Percentiles rank a stretch among this genome's conserved stretches.
Evolutionary conservation across 2,329 filamentous ascomycete species (phyloP).

Genomic region (Ophiosphaerella narmari): DNA sequence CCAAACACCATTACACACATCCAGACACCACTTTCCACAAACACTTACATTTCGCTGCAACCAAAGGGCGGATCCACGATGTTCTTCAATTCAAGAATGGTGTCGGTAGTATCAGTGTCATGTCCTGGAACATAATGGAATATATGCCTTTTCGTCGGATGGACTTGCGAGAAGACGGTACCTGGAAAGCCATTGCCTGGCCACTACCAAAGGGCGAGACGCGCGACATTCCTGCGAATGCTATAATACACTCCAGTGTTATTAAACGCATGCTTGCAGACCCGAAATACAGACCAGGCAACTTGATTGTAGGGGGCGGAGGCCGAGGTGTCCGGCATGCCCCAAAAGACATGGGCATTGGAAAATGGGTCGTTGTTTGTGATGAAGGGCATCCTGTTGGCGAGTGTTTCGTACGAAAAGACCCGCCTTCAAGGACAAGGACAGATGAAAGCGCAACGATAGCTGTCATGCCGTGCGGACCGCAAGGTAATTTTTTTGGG

Average conservation of each 20-base stretch:
- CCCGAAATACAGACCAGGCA: slow-evolving; percentile 71
- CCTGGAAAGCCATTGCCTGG: slow-evolving; percentile 81
- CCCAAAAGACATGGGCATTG: slow-evolving; percentile 66
- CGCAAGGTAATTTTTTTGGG: slow-evolving; percentile 4
- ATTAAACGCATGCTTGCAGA: slow-evolving; percentile 72
- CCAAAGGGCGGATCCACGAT: slow-evolving; percentile 66
- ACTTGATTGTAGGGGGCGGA: slow-evolving; percentile 78
- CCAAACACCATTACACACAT: slow-evolving; percentile 20
- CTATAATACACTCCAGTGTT: slow-evolving; percentile 73
- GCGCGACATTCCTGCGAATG: slow-evolving; percentile 73
- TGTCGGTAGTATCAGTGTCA: slow-evolving; percentile 58
- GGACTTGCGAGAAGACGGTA: slow-evolving; percentile 73
- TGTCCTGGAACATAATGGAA: slow-evolving; percentile 79
- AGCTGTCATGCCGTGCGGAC: neutral
- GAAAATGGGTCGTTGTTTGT: slow-evolving; percentile 71
- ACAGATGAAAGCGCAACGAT: slow-evolving; percentile 8
- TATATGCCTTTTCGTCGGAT: slow-evolving; percentile 80
- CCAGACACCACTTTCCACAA: slow-evolving; percentile 55
- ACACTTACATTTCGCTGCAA: slow-evolving; percentile 62
- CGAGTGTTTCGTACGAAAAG: slow-evolving; percentile 63
- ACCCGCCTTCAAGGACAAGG: slow-evolving; percentile 26
- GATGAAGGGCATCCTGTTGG: slow-evolving; percentile 70
- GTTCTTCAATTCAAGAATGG: slow-evolving; percentile 69
- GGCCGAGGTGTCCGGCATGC: slow-evolving; percentile 70
- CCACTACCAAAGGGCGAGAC: slow-evolving; percentile 78